Conservation (phyloP, 345 rosid species). For the Brassica napus region DNA sequence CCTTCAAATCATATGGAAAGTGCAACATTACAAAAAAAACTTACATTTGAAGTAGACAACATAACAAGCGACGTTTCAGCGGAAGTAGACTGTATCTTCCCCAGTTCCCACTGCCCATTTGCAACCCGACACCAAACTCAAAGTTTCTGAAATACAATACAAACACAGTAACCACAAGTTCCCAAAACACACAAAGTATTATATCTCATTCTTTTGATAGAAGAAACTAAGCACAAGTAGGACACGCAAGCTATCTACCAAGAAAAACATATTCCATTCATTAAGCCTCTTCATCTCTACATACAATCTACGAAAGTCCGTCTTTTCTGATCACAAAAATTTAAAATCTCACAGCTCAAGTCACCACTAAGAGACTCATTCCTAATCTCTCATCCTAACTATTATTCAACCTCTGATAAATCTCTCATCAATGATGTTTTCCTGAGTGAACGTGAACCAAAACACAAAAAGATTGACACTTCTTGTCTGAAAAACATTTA, state of each 20-base stretch:
- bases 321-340: not conserved
- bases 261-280: not conserved
- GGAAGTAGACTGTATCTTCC: conserved; percentile 67
- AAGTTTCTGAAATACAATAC: conserved; percentile 60
- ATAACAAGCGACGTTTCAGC: conserved; percentile 66
- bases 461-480: not conserved
- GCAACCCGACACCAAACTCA: conserved; percentile 73
- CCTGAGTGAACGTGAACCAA: conserved; percentile 41
- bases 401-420: conserved; percentile 39
- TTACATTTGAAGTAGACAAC: conserved; percentile 68
- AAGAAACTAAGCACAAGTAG: not conserved
- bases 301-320: too few species aligned
- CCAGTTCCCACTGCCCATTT: conserved; percentile 69
- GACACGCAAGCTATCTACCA: conserved; percentile 6
- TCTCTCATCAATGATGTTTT: conserved; percentile 79
- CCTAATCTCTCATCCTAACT: conserved; percentile 1
- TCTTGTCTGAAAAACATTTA: not conserved
- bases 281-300: too few species aligned
- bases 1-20: conserved; percentile 17
- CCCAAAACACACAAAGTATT: not conserved
- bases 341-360: conserved; percentile 13
- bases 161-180: conserved; percentile 8
- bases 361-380: not conserved
- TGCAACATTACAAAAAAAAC: conserved; percentile 20
- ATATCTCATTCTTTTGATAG: not conserved